Evolutionary conservation across 2,329 filamentous ascomycete genomes (phyloP), one percentile per base, ranked within the genome.

Genomic region (Xylaria hypoxylon): DNA sequence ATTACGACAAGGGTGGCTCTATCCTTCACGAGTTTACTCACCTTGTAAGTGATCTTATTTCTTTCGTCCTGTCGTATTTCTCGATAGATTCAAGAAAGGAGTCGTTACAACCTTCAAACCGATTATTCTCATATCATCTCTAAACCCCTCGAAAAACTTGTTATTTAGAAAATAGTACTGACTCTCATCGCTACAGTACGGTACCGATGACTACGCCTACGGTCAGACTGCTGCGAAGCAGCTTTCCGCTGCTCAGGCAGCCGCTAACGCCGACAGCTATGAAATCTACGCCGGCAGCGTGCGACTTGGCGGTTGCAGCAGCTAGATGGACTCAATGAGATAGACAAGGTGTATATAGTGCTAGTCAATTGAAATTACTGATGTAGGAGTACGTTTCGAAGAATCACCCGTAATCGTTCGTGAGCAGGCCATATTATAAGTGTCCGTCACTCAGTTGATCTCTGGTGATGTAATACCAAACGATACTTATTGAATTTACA

Each of bases 211-310:
- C 45, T 66, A 70, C 33, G 68, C 69, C 33, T 70, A 70, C 47
- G 68, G 68, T 24, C 68, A 68, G 24, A 5, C 50, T 31, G 69
- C 69, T 1, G 68, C 62, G 2, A 48, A 62, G 60, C 19, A 65
- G 48, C 61, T 71, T 45, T 55, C 62, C 11, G 68, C 69, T 47
- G 31, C 65, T 33, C 59, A 71, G 33, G 69, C 69, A 7, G 65
- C 68, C n/a, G 62, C 62, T n/a, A 71, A 71, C 19, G 69, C 69
- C 33, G 69, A 71, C 40, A 67, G 65, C 2, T 71, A 71, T 19
- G 69, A 71, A 56, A 71, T 71, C 22, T 71, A 70, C 59, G 69
- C 69, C 33, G 68, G 65, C 7, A 71, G 69, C 57, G 69, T 71
- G 2, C 59, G 69, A 55, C 69, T 71, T 55, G 69, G 69, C 26